These are phyloP conservation scores for Viola odorata DNA, from an alignment of 345 rosid genomes.

Conservation along the genomic window DNA sequence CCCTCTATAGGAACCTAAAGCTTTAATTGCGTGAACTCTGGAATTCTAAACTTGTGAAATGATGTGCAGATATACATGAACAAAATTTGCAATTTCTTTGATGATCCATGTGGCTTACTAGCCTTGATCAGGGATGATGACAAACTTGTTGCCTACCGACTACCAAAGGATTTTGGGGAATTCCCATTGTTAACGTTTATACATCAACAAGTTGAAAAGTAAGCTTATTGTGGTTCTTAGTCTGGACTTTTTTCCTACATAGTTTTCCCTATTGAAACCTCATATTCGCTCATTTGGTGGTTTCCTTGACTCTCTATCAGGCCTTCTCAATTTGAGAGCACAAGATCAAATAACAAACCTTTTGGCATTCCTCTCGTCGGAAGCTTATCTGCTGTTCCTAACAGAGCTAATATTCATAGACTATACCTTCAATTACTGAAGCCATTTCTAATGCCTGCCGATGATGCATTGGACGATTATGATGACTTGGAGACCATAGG, in stretches of 20 bases:
- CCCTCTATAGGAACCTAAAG: too few species aligned
- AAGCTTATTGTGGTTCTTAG: constrained; percentile 4
- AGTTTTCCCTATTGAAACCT: not conserved
- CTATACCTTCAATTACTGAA: constrained; percentile 14
- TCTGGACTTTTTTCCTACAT: not conserved
- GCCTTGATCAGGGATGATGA: constrained; percentile 24
- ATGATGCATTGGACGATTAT: constrained; percentile 19
- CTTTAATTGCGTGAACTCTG: too few species aligned
- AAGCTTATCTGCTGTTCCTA: constrained; percentile 26
- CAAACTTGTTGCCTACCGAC: constrained; percentile 22
- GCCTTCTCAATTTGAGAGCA: constrained; percentile 12
- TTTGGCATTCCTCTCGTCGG: constrained; percentile 57
- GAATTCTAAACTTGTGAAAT: constrained; percentile 3
- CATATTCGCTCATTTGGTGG: not conserved
- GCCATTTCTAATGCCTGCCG: constrained; percentile 20
- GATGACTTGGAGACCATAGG: constrained; percentile 27
- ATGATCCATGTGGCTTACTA: constrained; percentile 14
- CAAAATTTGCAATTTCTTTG: constrained; percentile 10
- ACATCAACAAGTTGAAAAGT: constrained; percentile 19
- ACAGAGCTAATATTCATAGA: constrained; percentile 13
- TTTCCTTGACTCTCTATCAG: constrained; percentile 19
- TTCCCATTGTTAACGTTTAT: constrained; percentile 18
- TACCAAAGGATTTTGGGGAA: constrained; percentile 10
- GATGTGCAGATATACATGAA: constrained; percentile 21
- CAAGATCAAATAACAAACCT: constrained; percentile 10